These are phyloP conservation scores for Podospora fimiseda DNA, from an alignment of 495 filamentous ascomycete genomes.

Conservation along the genomic window DNA sequence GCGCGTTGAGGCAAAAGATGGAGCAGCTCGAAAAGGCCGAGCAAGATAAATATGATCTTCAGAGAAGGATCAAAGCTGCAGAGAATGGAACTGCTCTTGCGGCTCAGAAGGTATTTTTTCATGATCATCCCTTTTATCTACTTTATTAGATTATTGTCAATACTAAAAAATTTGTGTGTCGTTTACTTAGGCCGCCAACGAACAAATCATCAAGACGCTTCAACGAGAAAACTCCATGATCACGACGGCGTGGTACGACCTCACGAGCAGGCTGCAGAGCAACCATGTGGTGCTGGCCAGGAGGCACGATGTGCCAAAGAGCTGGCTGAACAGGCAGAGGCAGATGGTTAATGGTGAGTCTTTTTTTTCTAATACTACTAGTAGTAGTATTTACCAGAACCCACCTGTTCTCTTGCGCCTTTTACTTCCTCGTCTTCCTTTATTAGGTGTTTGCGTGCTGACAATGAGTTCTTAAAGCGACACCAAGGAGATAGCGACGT, in stretches of 20 bases:
- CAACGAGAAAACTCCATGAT: constrained; percentile 82
- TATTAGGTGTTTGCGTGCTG: too few species aligned
- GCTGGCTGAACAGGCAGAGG: constrained; percentile 88
- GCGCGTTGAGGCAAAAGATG: constrained; percentile 40
- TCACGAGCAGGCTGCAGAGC: constrained; percentile 76
- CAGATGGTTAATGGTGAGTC: constrained; percentile 56
- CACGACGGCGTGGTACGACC: constrained; percentile 85
- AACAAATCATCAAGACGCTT: constrained; percentile 60
- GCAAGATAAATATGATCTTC: constrained; percentile 41
- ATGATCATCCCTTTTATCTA: constrained; percentile 5
- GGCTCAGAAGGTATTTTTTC: constrained; percentile 42
- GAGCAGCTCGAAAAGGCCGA: constrained; percentile 48
- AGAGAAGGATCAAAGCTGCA: constrained; percentile 39
- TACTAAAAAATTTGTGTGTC: background rate
- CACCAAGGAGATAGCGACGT: constrained; percentile 43
- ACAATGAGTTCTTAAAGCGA: too few species aligned
- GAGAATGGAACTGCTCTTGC: constrained; percentile 38
- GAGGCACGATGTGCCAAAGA: constrained; percentile 69
- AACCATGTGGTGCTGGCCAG: constrained; percentile 75
- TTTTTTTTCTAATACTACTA: background rate
- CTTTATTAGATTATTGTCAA: constrained; percentile 5
- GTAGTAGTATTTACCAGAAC: background rate
- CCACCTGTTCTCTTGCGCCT: too few species aligned
- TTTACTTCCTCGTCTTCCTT: constrained; percentile 3
- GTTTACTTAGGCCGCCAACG: constrained; percentile 45